Evolutionary conservation across 305 asterid species (phyloP).

Genomic region (Euphrasia arctica): DNA sequence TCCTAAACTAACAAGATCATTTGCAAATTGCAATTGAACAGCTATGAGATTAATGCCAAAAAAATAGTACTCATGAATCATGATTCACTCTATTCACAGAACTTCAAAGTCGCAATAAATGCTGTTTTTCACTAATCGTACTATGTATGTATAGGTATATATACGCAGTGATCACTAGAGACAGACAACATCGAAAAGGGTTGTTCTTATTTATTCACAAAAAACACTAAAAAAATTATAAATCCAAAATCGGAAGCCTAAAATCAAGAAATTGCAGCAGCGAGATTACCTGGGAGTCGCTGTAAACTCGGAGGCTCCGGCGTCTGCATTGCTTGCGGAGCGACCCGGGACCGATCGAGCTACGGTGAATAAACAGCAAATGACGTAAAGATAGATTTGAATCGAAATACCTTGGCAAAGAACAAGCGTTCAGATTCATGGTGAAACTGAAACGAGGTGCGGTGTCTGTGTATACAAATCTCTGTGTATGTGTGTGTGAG

Average conservation of each 20-base stretch:
- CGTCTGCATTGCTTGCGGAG: slow-evolving; percentile 21
- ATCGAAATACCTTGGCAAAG: slow-evolving; percentile 29
- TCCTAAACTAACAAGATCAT: background rate
- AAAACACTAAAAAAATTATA: background rate
- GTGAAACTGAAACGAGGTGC: background rate
- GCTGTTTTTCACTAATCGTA: no score
- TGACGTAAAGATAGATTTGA: slow-evolving; percentile 25
- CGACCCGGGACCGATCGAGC: slow-evolving; percentile 28
- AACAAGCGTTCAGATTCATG: slow-evolving; percentile 32
- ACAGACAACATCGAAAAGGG: background rate
- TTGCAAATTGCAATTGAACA: background rate
- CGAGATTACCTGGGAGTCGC: slow-evolving; percentile 44
- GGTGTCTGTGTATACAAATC: no score
- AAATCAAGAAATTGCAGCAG: background rate
- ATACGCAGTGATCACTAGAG: background rate
- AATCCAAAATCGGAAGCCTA: background rate
- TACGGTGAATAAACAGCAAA: slow-evolving; percentile 23
- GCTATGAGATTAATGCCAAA: background rate
- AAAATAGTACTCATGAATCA: background rate
- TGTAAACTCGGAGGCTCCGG: slow-evolving; percentile 38
- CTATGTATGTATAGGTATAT: no score
- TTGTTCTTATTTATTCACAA: background rate
- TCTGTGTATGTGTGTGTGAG: background rate
- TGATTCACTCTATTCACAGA: no score
- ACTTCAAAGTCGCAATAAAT: no score